A percentile compares a stretch with the other conserved stretches of the same genome.
These are phyloP conservation scores for Pecoramyces ruminantium DNA, from an alignment of 192 early-diverging fungal genomes.

Conservation along the genomic window DNA sequence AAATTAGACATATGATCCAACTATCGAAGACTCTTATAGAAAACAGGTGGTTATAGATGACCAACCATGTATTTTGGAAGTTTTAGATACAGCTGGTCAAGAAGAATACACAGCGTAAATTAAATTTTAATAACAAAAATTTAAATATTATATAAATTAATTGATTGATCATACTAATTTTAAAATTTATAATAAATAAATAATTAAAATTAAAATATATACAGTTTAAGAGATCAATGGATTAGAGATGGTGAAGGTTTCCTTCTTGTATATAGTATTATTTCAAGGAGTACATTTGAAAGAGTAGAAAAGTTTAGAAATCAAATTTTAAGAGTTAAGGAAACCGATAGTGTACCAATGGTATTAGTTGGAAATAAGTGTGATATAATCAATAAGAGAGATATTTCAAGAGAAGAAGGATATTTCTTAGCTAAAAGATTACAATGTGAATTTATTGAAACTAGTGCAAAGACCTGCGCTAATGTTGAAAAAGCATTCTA, in stretches of 20 bases:
- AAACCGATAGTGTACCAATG: conserved; percentile 73
- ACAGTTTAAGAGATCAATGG: conserved; percentile 78
- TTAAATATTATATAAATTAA: no score
- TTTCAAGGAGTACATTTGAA: conserved; percentile 78
- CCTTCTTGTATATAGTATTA: conserved; percentile 82
- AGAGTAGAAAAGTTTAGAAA: conserved; percentile 79
- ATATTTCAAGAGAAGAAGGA: conserved; percentile 72
- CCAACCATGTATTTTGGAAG: conserved; percentile 70
- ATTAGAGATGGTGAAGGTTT: conserved; percentile 94
- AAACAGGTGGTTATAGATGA: conserved; percentile 90
- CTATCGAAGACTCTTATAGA: conserved; percentile 96
- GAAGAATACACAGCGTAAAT: conserved; percentile 70
- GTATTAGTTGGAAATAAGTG: conserved; percentile 90
- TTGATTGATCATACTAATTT: no score
- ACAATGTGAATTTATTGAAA: conserved; percentile 74
- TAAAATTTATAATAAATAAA: no score
- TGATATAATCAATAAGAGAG: conserved; percentile 64
- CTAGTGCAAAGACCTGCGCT: conserved; percentile 73
- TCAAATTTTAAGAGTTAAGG: conserved; percentile 91
- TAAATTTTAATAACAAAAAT: no score
- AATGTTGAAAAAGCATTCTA: conserved; percentile 58
- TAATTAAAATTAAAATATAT: no score
- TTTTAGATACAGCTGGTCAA: conserved; percentile 91
- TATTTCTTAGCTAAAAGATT: conserved; percentile 52
- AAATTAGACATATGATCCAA: conserved; percentile 71